Evolutionary conservation across 805 yeast genomes (phyloP).

Genomic region (Yarrowia bubula): DNA sequence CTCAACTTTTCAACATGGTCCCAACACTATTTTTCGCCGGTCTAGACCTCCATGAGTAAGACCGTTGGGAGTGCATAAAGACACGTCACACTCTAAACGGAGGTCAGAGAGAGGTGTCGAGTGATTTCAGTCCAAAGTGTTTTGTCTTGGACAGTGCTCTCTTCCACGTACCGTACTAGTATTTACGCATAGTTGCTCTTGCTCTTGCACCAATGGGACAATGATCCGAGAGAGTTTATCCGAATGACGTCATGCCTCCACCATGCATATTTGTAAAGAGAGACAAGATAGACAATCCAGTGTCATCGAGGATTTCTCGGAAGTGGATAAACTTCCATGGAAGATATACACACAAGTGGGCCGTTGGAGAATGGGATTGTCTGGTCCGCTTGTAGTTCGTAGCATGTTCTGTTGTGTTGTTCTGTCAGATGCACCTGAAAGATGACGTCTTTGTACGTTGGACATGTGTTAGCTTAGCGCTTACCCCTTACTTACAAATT

Average conservation of each 20-base stretch:
- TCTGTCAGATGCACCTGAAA: no score
- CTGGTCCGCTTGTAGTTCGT: no score
- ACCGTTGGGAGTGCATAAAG: background rate
- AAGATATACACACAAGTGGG: background rate
- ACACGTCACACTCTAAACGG: background rate
- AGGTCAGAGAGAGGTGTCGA: no score
- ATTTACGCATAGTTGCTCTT: no score
- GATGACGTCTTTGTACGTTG: no score
- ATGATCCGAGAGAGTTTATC: constrained; percentile 7
- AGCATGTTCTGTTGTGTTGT: no score
- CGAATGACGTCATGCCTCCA: constrained; percentile 5
- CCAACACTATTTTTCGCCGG: background rate
- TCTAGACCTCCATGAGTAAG: constrained; percentile 15
- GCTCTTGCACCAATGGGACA: background rate
- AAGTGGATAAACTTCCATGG: background rate
- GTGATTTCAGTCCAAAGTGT: no score
- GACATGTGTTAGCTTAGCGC: no score
- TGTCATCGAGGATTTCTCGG: background rate
- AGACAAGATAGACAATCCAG: background rate
- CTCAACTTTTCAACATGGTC: background rate
- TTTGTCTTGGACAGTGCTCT: no score
- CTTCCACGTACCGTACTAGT: no score
- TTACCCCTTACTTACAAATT: no score
- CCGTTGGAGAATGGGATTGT: no score
- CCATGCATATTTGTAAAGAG: background rate